A percentile compares a stretch with the other conserved stretches of the same genome.
Evolutionary conservation across 306 rosid genomes (phyloP).

Genomic region (Quercus agrifolia): DNA sequence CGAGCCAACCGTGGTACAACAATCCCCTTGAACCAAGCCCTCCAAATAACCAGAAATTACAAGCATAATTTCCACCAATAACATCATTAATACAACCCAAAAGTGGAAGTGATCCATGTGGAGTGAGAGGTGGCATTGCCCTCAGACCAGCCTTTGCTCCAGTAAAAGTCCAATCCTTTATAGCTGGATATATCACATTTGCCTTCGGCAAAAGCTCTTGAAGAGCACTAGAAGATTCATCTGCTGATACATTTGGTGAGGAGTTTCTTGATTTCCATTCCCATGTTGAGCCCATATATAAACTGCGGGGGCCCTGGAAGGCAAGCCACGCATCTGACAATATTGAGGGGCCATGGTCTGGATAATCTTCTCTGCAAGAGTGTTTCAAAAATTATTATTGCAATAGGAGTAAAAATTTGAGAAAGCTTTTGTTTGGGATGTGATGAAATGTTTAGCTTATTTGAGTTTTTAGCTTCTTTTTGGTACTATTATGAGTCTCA

Average conservation of each 20-base stretch:
- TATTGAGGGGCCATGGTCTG: slow-evolving; percentile 67
- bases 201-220: slow-evolving; percentile 75
- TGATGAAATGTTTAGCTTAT: no score
- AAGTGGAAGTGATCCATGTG: slow-evolving; percentile 81
- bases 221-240: slow-evolving; percentile 64
- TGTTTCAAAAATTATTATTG: not conserved
- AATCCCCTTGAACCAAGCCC: slow-evolving; percentile 94
- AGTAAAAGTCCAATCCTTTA: slow-evolving; percentile 60
- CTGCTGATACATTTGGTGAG: slow-evolving; percentile 50
- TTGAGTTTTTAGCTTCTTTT: no score
- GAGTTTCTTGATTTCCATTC: slow-evolving; percentile 84
- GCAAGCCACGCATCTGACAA: slow-evolving; percentile 91
- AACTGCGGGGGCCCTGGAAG: slow-evolving; percentile 55
- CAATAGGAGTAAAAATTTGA: not conserved
- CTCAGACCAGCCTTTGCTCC: slow-evolving; percentile 91
- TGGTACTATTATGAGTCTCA: accelerated
- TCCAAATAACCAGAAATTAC: slow-evolving; percentile 84
- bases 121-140: slow-evolving; percentile 94
- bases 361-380: slow-evolving; percentile 57
- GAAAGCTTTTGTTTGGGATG: not conserved
- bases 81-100: slow-evolving; percentile 73
- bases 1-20: slow-evolving; percentile 89
- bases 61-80: slow-evolving; percentile 31
- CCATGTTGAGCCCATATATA: slow-evolving; percentile 85
- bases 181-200: slow-evolving; percentile 53